A percentile compares a stretch with the other conserved stretches of the same genome.
phyloP scores from a whole-genome alignment of 1,284 basidiomycete species.

The Agaricales sp. region DNA sequence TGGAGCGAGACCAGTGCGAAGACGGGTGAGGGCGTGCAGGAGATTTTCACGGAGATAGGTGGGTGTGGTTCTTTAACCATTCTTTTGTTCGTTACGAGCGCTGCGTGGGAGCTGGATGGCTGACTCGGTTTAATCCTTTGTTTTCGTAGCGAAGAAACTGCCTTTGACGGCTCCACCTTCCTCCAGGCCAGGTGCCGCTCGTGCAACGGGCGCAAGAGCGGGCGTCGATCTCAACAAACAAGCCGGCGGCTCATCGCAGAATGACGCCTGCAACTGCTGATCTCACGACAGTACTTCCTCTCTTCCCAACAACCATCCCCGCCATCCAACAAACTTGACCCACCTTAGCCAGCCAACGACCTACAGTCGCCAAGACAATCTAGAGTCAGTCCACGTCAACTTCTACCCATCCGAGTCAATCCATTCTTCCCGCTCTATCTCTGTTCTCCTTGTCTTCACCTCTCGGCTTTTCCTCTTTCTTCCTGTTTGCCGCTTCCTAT shows the following conservation, averaged over 20 bases:
- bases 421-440: too few species aligned
- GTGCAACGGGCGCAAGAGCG: constrained; percentile 36
- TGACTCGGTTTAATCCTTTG: constrained; percentile 5
- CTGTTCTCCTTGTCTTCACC: too few species aligned
- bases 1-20: constrained; percentile 97
- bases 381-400: too few species aligned
- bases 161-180: constrained; percentile 64
- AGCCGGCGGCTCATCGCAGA: constrained; percentile 30
- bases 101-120: constrained; percentile 1
- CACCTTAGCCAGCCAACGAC: too few species aligned
- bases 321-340: too few species aligned
- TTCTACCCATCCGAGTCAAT: too few species aligned
- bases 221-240: constrained; percentile 73
- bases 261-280: constrained; percentile 68
- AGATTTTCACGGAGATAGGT: constrained; percentile 87
- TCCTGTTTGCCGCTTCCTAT: too few species aligned
- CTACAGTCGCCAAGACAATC: too few species aligned
- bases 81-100: constrained; percentile 4
- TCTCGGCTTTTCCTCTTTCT: too few species aligned
- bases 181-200: constrained; percentile 39
- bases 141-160: constrained; percentile 62
- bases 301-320: too few species aligned
- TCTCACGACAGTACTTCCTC: too few species aligned
- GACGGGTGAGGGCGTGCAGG: constrained; percentile 81
- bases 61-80: constrained; percentile 17